Evolutionary conservation across 2,329 filamentous ascomycete species (phyloP), one percentile per base, ranked within the genome.

Genomic region (Talaromyces sp.): DNA sequence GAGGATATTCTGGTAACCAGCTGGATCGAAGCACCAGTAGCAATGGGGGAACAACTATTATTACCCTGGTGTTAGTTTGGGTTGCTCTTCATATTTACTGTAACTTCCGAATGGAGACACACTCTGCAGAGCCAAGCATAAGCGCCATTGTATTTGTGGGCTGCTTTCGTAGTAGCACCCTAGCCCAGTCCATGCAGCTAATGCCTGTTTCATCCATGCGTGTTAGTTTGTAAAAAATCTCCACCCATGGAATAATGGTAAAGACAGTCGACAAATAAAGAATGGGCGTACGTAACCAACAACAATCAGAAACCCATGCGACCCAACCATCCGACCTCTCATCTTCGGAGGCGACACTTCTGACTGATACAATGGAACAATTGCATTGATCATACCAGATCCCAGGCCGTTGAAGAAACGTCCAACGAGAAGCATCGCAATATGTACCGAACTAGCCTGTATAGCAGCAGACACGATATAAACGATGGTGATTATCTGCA

Each of bases 401-500:
- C 57, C 57, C 15, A 32, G 22, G 1, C 67, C 69, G 28, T 65
- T 69, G 1, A 70, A 47, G 11, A 65, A 58, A 15, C 69, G 64
- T 0, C 61, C 67, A 8, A 68, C 63, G 13, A 68, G 58, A 3
- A 68, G 59, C 67, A 69, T 68, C 17, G 57, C 65, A 27, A 68
- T 67, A 30, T 68, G 63, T 28, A 65, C 64, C 9, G 67, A 64
- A 3, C 61, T 65, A 15, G 63, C 65, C 44, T 68, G 64, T 13
- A 70, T 30, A 3, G 65, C 59, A 13, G 64, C 66, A 1, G 65
- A 60, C 8, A 68, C 36, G 28, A 68, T 49, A n/a, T 60, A 63
- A n/a, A 68, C 19, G 8, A 63, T 15, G 10, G 63, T 64, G 1
- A 63, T 66, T 8, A 63, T 60, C 15, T 68, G 47, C 61, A 61